Evolutionary conservation across 108 stramenopile genomes (phyloP).

Genomic region (Nitzschia sp.): DNA sequence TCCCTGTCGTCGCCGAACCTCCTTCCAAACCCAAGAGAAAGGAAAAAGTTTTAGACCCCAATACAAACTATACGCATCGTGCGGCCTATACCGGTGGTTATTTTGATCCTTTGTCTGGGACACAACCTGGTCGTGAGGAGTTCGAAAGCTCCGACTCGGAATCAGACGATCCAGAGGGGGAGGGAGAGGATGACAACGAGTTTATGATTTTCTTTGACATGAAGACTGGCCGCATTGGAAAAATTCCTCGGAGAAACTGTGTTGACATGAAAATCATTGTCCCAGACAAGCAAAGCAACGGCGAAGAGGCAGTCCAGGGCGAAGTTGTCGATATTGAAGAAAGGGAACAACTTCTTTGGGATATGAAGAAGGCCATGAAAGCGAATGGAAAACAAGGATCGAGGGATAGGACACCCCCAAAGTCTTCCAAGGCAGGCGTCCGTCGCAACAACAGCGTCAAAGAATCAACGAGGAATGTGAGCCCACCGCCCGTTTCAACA

Average conservation of each 20-base stretch:
- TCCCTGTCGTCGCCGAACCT: not conserved
- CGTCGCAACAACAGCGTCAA: conserved; percentile 4
- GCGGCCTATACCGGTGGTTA: conserved; percentile 9
- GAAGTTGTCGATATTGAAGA: conserved; percentile 12
- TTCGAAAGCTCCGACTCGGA: not conserved
- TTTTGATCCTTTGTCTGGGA: conserved; percentile 17
- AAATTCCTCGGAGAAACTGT: conserved; percentile 11
- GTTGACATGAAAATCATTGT: conserved; percentile 14
- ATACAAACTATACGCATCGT: conserved; percentile 7
- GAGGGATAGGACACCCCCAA: not conserved
- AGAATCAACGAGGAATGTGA: not conserved
- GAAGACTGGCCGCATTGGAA: conserved; percentile 28
- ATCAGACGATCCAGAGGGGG: not conserved
- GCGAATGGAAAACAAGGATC: no score
- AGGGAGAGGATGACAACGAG: conserved; percentile 15
- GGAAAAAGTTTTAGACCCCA: conserved; percentile 10
- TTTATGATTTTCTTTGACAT: conserved; percentile 29
- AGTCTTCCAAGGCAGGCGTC: not conserved
- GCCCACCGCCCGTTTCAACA: not conserved
- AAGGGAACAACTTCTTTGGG: conserved; percentile 23
- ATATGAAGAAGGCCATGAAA: conserved; percentile 30
- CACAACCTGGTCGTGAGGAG: conserved; percentile 14
- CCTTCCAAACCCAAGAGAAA: not conserved
- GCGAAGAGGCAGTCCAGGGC: conserved; percentile 17
- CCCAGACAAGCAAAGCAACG: conserved; percentile 10